phyloP scores from a whole-genome alignment of 1,284 basidiomycete species.

The Nidula niveotomentosa region DNA sequence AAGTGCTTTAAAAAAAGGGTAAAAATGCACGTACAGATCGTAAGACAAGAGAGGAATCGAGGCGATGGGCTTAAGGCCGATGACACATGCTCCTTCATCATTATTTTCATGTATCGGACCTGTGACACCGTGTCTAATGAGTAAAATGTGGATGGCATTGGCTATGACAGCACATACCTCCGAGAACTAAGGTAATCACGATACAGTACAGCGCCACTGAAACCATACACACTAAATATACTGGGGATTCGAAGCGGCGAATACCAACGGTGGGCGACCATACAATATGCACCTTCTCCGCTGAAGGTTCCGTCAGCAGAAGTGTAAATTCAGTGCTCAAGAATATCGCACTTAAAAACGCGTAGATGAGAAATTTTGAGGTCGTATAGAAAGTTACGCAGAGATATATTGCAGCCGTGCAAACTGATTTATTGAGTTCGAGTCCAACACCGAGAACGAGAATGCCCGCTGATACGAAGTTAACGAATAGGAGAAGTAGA shows the following conservation, averaged over 20 bases:
- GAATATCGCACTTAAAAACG: constrained; percentile 27
- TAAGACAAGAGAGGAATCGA: constrained; percentile 31
- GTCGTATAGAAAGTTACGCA: constrained; percentile 33
- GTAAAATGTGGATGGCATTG: background rate
- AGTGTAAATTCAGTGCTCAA: background rate
- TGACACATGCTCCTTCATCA: constrained; percentile 24
- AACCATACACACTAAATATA: constrained; percentile 27
- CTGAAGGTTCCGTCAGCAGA: constrained; percentile 11
- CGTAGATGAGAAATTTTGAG: constrained; percentile 29
- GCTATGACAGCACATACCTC: constrained; percentile 20
- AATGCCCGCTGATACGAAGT: constrained; percentile 23
- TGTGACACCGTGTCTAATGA: background rate
- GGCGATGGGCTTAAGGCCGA: constrained; percentile 28
- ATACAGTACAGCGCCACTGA: constrained; percentile 27
- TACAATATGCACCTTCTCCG: constrained; percentile 36
- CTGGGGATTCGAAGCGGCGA: constrained; percentile 28
- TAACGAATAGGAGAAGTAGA: background rate
- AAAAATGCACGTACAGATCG: constrained; percentile 23
- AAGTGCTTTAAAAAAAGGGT: background rate
- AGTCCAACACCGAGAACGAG: constrained; percentile 33
- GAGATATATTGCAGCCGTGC: constrained; percentile 28
- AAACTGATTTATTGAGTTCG: constrained; percentile 21
- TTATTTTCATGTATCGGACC: constrained; percentile 24
- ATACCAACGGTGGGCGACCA: constrained; percentile 26
- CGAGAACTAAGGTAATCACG: constrained; percentile 26